Evolutionary conservation across 768 basidiomycete genomes (phyloP), one percentile per base, ranked within the genome.

Genomic region (Hydnomerulius pinastri): DNA sequence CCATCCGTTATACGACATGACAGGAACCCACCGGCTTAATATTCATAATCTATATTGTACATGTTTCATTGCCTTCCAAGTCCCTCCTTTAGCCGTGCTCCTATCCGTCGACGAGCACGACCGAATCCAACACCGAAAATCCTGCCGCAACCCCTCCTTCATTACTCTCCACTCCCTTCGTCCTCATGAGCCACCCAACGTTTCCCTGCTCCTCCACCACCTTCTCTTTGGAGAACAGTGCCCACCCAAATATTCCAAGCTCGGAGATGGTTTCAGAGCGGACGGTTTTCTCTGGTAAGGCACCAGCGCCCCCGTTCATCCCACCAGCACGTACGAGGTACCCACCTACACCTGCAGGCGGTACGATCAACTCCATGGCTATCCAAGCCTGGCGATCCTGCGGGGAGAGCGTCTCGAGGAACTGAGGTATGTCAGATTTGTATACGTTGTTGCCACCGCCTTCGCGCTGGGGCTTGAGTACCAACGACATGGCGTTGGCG

Each of bases 381-480:
- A 98, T 93, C 90, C 96, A 99, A 2, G 90, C 93, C 55, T 82
- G 78, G 7, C 86, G 79, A 61, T 90, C 89, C 46, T 73, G 62
- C 2, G 60, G 66, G 0, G 79, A 78, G 3, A 98, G 73, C 6
- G 61, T 61, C 12, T 85, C 81, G 2, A 99, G 73, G 69, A 92
- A 93, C 0, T 73, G 55, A 0, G 90, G 90, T 42, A 98, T 96
- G 41, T 85, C 83, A 3, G 73, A 73, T 52, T 89, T 88, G 71
- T 98, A 98, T 21, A 98, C 79, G 60, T 99, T 99, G 61, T 98
- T 97, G 7, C 96, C 96, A 1, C 96, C 96, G 2, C 96, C 96
- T 73, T 99, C 96, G n/a, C 95, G 80, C 66, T 98, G 96, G 0
- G 96, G 96, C 67, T 99, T 99, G 41, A 99, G 78, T 2, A 98